Percentiles rank a stretch among this genome's conserved stretches.
phyloP scores from a whole-genome alignment of 2,329 filamentous ascomycete species.

The Hansfordia pulvinata region DNA sequence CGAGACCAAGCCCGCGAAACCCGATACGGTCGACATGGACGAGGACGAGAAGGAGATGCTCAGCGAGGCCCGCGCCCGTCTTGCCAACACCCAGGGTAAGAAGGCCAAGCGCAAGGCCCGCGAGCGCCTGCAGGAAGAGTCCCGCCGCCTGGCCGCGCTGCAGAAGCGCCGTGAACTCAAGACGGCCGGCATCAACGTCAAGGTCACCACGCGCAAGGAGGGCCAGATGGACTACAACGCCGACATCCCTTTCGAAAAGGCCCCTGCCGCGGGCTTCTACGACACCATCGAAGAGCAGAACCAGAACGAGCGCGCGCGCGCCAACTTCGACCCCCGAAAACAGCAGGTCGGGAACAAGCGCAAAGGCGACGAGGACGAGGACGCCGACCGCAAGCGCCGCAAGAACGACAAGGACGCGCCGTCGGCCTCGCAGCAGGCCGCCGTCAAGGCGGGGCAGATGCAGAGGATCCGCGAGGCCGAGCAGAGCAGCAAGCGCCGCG shows the following conservation, averaged over 20 bases:
- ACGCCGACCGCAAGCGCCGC: conserved; percentile 65
- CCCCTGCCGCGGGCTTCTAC: conserved; percentile 78
- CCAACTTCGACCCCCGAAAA: conserved; percentile 83
- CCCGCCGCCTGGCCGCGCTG: conserved; percentile 72
- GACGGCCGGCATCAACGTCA: conserved; percentile 96
- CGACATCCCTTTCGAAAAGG: conserved; percentile 95
- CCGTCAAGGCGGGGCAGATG: conserved; percentile 84
- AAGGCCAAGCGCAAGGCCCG: conserved; percentile 97
- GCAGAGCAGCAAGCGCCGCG: conserved; percentile 83
- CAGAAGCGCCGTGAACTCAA: conserved; percentile 96
- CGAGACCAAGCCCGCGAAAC: conserved; percentile 87
- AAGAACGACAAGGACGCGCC: conserved; percentile 77
- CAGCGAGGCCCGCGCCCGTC: conserved; percentile 86
- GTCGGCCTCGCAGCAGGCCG: conserved; percentile 72
- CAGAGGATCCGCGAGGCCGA: conserved; percentile 93
- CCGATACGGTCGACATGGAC: conserved; percentile 94
- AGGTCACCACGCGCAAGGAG: conserved; percentile 79
- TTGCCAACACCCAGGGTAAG: conserved; percentile 97
- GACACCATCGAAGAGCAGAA: conserved; percentile 75
- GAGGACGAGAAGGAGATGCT: conserved; percentile 99
- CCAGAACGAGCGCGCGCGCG: conserved; percentile 71
- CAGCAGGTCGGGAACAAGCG: conserved; percentile 84
- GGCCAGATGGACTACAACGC: conserved; percentile 99
- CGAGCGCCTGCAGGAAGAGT: conserved; percentile 91
- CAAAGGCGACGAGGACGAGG: conserved; percentile 82